These are phyloP conservation scores for Coniochaeta ligniaria DNA, from an alignment of 2,329 filamentous ascomycete genomes.

Conservation along the genomic window DNA sequence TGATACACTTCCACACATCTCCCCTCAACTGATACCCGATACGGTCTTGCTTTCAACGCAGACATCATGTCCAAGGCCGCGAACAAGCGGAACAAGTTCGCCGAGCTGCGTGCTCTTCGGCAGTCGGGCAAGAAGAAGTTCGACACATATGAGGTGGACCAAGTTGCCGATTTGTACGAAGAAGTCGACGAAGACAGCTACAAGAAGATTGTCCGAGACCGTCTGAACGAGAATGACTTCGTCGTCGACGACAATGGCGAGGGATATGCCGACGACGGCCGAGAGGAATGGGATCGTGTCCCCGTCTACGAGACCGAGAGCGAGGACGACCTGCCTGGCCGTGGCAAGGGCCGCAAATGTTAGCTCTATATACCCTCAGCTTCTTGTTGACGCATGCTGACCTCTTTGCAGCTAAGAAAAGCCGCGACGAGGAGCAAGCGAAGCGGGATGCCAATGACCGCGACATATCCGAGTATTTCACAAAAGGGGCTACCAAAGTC, in stretches of 20 bases:
- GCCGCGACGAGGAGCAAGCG: constrained; percentile 78
- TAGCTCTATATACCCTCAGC: constrained; percentile 14
- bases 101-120: constrained; percentile 77
- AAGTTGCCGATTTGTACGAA: constrained; percentile 83
- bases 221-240: constrained; percentile 92
- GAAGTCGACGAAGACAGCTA: constrained; percentile 96
- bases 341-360: constrained; percentile 46
- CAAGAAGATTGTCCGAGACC: constrained; percentile 86
- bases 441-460: constrained; percentile 82
- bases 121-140: constrained; percentile 87
- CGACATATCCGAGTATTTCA: constrained; percentile 93
- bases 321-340: constrained; percentile 52
- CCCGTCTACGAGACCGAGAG: constrained; percentile 65
- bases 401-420: constrained; percentile 62
- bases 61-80: constrained; percentile 32
- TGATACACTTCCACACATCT: background rate
- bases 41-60: background rate
- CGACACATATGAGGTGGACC: constrained; percentile 77
- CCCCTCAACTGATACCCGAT: constrained; percentile 5
- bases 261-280: constrained; percentile 92
- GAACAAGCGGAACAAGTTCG: constrained; percentile 48
- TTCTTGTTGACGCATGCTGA: background rate
- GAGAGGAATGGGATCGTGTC: constrained; percentile 85
- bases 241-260: constrained; percentile 98
- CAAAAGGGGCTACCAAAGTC: constrained; percentile 58